These are phyloP conservation scores for Kwoniella sp. DNA, from an alignment of 768 basidiomycete genomes.

Conservation along the genomic window DNA sequence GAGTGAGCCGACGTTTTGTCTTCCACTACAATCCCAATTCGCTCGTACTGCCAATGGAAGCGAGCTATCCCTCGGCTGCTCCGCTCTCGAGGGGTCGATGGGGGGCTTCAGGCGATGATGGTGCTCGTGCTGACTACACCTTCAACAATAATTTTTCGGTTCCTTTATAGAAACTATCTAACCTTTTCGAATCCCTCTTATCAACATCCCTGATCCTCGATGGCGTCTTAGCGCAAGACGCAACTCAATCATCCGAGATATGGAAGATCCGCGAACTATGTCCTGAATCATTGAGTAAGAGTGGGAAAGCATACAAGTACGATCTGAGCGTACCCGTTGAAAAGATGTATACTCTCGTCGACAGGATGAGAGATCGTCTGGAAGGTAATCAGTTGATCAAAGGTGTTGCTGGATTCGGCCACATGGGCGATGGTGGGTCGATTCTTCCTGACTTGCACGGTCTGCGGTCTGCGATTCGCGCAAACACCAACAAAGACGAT, in stretches of 20 bases:
- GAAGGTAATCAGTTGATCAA: constrained; percentile 62
- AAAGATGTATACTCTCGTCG: constrained; percentile 83
- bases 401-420: constrained; percentile 87
- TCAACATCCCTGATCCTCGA: constrained; percentile 78
- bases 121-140: too few relatives aligned
- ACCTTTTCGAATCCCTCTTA: constrained; percentile 75
- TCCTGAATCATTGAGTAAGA: constrained; percentile 87
- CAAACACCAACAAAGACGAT: too few relatives aligned
- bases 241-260: constrained; percentile 81
- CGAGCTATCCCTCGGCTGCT: too few relatives aligned
- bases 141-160: too few relatives aligned
- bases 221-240: constrained; percentile 87
- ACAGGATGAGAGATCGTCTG: constrained; percentile 72
- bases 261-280: constrained; percentile 92
- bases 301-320: constrained; percentile 89
- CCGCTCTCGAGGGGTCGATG: too few relatives aligned
- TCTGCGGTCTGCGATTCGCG: too few relatives aligned
- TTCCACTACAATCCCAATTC: not conserved
- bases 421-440: constrained; percentile 85
- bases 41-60: too few relatives aligned
- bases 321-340: constrained; percentile 85
- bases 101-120: too few relatives aligned
- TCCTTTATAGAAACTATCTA: constrained; percentile 85
- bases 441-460: too few relatives aligned
- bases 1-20: constrained; percentile 19